Conservation (phyloP, 345 rosid species). For the Orychophragmus violaceus region DNA sequence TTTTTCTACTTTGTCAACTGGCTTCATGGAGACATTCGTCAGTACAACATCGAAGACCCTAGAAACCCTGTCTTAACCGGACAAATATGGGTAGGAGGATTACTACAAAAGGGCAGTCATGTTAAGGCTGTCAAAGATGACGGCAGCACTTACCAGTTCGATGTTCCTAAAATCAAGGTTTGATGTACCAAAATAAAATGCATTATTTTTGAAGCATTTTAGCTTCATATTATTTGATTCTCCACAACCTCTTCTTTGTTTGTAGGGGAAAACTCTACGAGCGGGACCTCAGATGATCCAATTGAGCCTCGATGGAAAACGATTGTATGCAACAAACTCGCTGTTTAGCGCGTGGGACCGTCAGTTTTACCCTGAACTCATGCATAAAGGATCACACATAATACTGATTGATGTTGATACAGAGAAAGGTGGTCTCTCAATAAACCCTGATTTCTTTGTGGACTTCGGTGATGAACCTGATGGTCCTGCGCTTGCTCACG, state of each 20-base stretch:
- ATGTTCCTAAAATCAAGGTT: constrained; percentile 70
- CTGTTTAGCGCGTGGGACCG: constrained; percentile 76
- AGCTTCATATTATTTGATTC: neutral
- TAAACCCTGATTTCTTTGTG: constrained; percentile 70
- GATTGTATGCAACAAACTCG: constrained; percentile 84
- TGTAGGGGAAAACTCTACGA: constrained; percentile 56
- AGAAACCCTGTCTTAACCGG: constrained; percentile 61
- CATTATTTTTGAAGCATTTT: neutral
- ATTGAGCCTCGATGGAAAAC: constrained; percentile 74
- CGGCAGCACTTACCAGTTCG: constrained; percentile 51
- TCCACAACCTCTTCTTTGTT: neutral
- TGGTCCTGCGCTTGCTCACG: constrained; percentile 82
- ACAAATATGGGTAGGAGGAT: constrained; percentile 74
- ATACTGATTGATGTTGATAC: constrained; percentile 71
- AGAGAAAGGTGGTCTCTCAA: constrained; percentile 58
- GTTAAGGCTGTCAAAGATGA: constrained; percentile 53
- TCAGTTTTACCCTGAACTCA: constrained; percentile 68
- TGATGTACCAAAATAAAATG: constrained; percentile 2
- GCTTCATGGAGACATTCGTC: constrained; percentile 91
- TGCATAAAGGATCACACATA: constrained; percentile 83
- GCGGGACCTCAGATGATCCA: constrained; percentile 96
- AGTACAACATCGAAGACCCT: constrained; percentile 75
- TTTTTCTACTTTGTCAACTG: constrained; percentile 77
- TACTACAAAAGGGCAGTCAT: constrained; percentile 58
- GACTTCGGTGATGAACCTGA: constrained; percentile 79